Evolutionary conservation across 2,329 filamentous ascomycete species (phyloP), one percentile per base, ranked within the genome.

Genomic region (Venturia oleaginea): DNA sequence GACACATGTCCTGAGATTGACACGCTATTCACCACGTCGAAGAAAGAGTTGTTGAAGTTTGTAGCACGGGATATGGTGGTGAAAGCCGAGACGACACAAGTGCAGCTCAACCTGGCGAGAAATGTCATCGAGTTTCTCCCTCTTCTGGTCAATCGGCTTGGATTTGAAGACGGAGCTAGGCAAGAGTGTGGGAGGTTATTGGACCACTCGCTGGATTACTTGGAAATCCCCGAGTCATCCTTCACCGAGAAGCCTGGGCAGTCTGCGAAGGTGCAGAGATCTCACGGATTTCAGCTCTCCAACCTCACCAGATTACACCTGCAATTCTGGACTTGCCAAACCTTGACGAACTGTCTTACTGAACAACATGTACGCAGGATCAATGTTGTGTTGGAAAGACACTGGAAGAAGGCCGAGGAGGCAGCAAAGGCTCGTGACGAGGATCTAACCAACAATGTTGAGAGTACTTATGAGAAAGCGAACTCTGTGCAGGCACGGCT

Each of bases 21-120:
- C 24, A 19, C 24, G 15, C 24, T 51, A 15, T 62, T 48, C 13
- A 27, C 43, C 22, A 27, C 38, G 2, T 46, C 61, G 11, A 62
- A 62, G 22, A 76, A 73, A 72, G 71, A 71, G 69, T 70, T 74
- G 66, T 88, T 87, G 76, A 81, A 81, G 68, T 87, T 90, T 68
- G 84, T 57, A 19, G 51, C 51, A 57, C 15, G 51, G 19, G 51
- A 57, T 34, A 57, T 57, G 51, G 30, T 32, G 7, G 51, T 57
- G 11, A 57, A 19, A 22, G 30, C 17, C 27, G 51, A 57, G 51
- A 32, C 51, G 27, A 57, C 51, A 34, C 51, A 57, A 34, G 27
- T 57, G 30, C 27, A 57, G 15, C 51, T 57, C 51, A 57, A 57
- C 11, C 51, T 57, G 30, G 51, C 51, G 30, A 57, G 51, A 13